Evolutionary conservation across 164 flowering plant species (phyloP), one percentile per base, ranked within the genome.

Genomic region (Akebia trifoliata): DNA sequence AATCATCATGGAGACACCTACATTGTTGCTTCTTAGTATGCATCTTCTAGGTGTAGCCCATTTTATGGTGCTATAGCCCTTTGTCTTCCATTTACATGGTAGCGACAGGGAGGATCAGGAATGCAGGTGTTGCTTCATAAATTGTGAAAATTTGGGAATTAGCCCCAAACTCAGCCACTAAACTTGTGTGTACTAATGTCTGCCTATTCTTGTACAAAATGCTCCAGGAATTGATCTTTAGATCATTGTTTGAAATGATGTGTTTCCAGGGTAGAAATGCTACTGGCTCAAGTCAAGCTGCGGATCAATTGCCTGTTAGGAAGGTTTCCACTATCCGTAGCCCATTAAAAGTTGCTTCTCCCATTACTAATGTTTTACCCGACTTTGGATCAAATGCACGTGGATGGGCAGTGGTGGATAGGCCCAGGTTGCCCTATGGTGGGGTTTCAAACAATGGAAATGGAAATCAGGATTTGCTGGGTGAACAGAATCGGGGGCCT

Each of bases 401-500:
- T 59, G 70, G 74, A 46, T 71, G 62, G 64, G 50, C 62, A 28
- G 37, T 67, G 2, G 60, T 57, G 14, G 76, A 75, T 62, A 76
- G 65, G 50, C 72, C 83, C 10, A 80, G 77, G 62, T 22, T 74
- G 21, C 68, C 66, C 26, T 57, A 53, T 59, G 75, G 77, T 42
- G 75, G 76, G 47, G 64, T 43, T 43, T 28, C 54, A 29, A 68
- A 56, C 68, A 75, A 73, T 71, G 60, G 57, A 46, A 76, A 53
- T 71, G 78, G 67, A 37, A 65, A 34, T 38, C 44, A 72, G 35
- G 83, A 79, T 74, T 54, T 60, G 30, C 52, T 75, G 49, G 66
- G 67, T 53, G 97, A 87, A 57, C 93, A 87, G 64, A 82, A 81
- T 64, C 70, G 79, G 11, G 89, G 85, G 4, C 89, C 87, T 44